A percentile compares a stretch with the other conserved stretches of the same genome.
Conservation (phyloP, 2,329 filamentous ascomycete species). For the Zasmidium cellare region DNA sequence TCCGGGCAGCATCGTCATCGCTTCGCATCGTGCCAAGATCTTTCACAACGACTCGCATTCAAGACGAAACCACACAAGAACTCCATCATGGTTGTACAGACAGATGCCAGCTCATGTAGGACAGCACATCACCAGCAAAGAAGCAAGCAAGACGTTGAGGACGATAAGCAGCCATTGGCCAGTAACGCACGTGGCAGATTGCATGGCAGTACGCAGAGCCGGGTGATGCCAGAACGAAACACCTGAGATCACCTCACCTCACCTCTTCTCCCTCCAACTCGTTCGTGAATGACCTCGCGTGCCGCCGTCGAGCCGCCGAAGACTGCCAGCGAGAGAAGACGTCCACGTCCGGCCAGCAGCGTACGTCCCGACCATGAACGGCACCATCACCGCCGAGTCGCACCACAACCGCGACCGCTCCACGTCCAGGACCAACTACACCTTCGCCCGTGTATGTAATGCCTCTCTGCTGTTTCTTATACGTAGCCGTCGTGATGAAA, state of each 20-base stretch:
- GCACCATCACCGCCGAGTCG: background rate
- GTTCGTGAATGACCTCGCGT: background rate
- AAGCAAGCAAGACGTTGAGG: background rate
- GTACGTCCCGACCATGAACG: background rate
- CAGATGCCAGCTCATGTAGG: background rate
- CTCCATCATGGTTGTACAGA: background rate
- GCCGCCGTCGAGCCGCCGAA: background rate
- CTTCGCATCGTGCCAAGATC: background rate
- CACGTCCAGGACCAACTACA: background rate
- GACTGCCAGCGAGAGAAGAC: background rate
- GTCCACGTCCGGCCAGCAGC: background rate
- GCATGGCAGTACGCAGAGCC: background rate
- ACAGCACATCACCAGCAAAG: background rate
- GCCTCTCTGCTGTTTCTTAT: background rate
- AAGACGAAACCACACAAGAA: background rate
- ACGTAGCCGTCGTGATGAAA: background rate
- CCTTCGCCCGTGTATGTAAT: background rate
- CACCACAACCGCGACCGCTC: background rate
- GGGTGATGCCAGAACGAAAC: constrained; percentile 1
- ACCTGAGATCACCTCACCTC: background rate
- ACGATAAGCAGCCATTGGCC: constrained; percentile 1
- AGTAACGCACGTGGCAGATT: background rate
- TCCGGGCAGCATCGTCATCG: background rate
- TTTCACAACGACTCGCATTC: background rate
- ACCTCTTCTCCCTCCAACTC: background rate